Evolutionary conservation across 768 basidiomycete genomes (phyloP), one percentile per base, ranked within the genome.

Genomic region (Pleurotus sapidus): DNA sequence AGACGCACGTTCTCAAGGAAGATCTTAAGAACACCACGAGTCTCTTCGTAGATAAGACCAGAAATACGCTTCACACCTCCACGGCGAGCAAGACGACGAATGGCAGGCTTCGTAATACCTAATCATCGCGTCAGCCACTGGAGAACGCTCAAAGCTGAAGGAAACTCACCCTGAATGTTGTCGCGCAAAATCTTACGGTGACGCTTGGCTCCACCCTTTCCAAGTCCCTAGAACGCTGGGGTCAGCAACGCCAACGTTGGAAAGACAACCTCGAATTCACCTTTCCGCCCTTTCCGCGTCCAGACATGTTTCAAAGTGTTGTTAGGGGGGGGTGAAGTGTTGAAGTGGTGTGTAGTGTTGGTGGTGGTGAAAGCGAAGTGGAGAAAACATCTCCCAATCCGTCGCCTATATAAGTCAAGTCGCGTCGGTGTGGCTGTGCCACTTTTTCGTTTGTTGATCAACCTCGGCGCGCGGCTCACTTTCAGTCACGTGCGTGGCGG

Each of bases 11-110:
- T 89, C 75, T 91, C 89, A 34, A 91, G 80, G 82, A 91, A 93
- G 66, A 92, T 90, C 78, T 93, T 94, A 61, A 94, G 79, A 11
- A 93, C 92, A 75, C 91, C 90, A 70, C 92, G 90, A 24, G 92
- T 93, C 80, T 94, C 92, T 72, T 94, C 92, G 70, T 93, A 93
- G 71, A 93, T 91, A 59, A 91, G 79, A 60, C 88, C 88, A 43
- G 86, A 88, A 67, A 91, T 89, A 87, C 88, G 88, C 79, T 93
- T 94, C 64, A 94, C 91, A 84, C 92, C 92, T 68, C 92, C 91
- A 82, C 91, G 87, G 68, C 91, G 89, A 43, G 91, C 91, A 59
- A 93, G 88, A 79, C 91, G 90, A 76, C 89, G 89, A 70, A 93
- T 83, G 68, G 82, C 87, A 63, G 88, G 88, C 78, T 89, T 89